Evolutionary conservation across 208 protist genomes (phyloP), one percentile per base, ranked within the genome.

Genomic region (Trypanosoma grayi): DNA sequence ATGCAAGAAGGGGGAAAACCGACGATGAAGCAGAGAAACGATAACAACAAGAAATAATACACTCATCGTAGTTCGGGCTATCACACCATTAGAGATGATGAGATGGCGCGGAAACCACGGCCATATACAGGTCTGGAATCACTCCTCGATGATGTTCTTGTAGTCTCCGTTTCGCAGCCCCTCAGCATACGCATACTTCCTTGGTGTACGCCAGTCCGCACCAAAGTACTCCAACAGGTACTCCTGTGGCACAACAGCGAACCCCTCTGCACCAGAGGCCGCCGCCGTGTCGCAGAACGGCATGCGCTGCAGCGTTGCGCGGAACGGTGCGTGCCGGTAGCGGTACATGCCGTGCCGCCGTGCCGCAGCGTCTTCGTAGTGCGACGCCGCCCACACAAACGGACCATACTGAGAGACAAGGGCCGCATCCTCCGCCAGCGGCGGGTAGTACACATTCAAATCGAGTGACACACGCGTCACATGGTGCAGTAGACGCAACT

Each of bases 141-240:
- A 94, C 65, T 94, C 84, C 0, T 46, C 37, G 33, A 96, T 84
- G 31, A 96, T 90, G 52, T 94, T 96, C 54, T 82, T 81, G 60
- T 87, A 96, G 60, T 91, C 81, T n/a, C 67, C 60, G 0, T 46
- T 37, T 20, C 30, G 34, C 3, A 96, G 64, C 0, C 85, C 91
- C 28, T 96, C 84, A 1, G 51, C 53, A 68, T 96, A 96, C 8
- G 81, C 69, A 58, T 80, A 94, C 48, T 73, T 30, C 55, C 80
- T 80, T 11, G 85, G 87, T 2, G 66, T 84, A 0, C 58, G 39
- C 88, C 91, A 96, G 48, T 96, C 82, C 0, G 16, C 60, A 0
- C 91, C 91, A 63, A 83, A 96, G 75, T 81, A 94, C 71, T 96
- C 91, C 13, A 67, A 62, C 28, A 96, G 50, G 34, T 94, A 96